Base-by-base conservation (phyloP, 495 filamentous ascomycete genomes). In the Penicillium pancosmium region DNA sequence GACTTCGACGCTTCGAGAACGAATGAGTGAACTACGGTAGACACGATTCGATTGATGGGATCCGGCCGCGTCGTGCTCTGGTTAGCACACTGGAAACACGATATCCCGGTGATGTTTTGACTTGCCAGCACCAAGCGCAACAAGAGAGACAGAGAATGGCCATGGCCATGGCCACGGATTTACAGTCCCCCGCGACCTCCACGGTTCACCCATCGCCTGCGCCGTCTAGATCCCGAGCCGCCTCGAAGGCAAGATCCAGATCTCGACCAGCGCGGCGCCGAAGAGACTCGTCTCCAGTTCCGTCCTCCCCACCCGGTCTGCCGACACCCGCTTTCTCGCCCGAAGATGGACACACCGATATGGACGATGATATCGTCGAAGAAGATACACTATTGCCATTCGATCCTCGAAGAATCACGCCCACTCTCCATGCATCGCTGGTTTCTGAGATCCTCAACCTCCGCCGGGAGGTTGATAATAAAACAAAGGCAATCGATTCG, bases 401-500 rank as follows among this genome's bases (percentile, higher is more conserved):
- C 19, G 93, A 98, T 66, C 90, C 94, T 6, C 86, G 92, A 52
- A 82, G 93, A 18, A 97, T 99, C 65, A 98, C 94, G 5, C 94
- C 94, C 4, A 97, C 92, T 2, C 81, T 98, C 18, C 95, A 97
- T 75, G 94, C 94, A 13, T 97, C 90, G 47, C 81, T 98, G 8
- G 93, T 98, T 6, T 91, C 93, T 0, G 93, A 98, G 70, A 98
- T 98, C 59, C 82, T 98, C 23, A 84, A 86, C 2, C 73, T 99
- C 46, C 86, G 92, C 4, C 81, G 94, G 46, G 95, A 98, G 57
- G 82, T 97, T 53, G 94, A 98, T 68, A 88, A 85, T 43, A 97
- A 95, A 70, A 80, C 87, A 18, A 90, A 86, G 60, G 80, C 90
- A 33, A 92, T 99, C 43, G 91, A 96, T 69, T 81, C 82, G 34